Base-by-base conservation (phyloP, 352 stramenopile species). In the Phytophthora hybrid region DNA sequence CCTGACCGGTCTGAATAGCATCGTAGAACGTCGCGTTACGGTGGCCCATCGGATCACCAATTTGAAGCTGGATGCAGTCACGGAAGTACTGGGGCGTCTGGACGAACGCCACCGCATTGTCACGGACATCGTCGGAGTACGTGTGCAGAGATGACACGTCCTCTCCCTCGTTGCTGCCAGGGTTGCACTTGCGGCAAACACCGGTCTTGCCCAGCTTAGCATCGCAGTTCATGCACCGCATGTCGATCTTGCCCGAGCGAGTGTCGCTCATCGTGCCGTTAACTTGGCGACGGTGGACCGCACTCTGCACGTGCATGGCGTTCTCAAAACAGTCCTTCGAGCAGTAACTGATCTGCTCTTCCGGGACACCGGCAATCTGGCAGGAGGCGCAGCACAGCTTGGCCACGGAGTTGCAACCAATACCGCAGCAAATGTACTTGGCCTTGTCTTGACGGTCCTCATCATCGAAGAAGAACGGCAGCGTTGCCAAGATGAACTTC, bases 311-410 rank as follows among this genome's bases (percentile, higher is more conserved):
- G 74, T 96, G 89, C 78, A 92, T 87, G n/a, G 85, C 84, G 56
- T 91, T 93, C 56, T 96, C 86, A 62, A 96, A 96, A 70, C 89
- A 96, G 29, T 95, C 87, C 67, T 95, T 93, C 10, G 89, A 96
- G 71, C 89, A 96, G 79, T 92, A 96, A 41, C 84, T 93, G 57
- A 96, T 96, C 41, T 83, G 83, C 47, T 93, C 84, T 54, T 96
- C 89, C 0, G 89, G 89, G 7, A 96, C 89, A 51, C 88, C 88
- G 5, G 89, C 85, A 65, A 91, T 95, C 78, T 96, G 87, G 72
- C 89, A 96, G 59, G 85, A 93, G 3, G 89, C 85, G 29, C 89
- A 96, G 66, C 84, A 96, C 52, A 96, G 82, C 73, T 93, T 93
- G 2, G 84, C 89, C 34, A 96, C 84, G 9, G 89, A 77, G 63